Conservation (phyloP, 1,139 yeast species). For the Diutina mesorugosa region DNA sequence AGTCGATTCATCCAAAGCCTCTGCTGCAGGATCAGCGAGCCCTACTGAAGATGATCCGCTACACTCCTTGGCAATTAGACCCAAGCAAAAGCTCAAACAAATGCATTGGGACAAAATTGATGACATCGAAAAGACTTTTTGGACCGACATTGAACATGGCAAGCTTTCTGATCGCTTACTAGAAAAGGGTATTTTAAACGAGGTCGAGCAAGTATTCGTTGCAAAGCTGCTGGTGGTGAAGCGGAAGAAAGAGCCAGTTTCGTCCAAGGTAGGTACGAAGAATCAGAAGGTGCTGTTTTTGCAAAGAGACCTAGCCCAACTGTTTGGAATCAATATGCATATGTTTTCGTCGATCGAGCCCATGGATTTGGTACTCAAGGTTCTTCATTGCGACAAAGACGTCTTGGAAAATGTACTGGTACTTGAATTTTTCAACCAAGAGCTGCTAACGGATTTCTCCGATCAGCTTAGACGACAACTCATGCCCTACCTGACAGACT, state of each 20-base stretch:
- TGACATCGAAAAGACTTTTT: slow-evolving; percentile 60
- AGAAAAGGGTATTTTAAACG: slow-evolving; percentile 62
- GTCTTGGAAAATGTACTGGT: slow-evolving; percentile 58
- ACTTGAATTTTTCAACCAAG: slow-evolving; percentile 70
- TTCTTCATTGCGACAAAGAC: slow-evolving; percentile 61
- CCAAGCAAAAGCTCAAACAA: slow-evolving; percentile 66
- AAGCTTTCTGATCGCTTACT: slow-evolving; percentile 41
- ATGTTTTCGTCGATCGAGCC: slow-evolving; percentile 55
- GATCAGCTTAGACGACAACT: slow-evolving; percentile 51
- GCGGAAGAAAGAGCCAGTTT: slow-evolving; percentile 12
- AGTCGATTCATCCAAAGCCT: not conserved
- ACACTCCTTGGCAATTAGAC: slow-evolving; percentile 19
- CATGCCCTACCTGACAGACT: slow-evolving; percentile 58
- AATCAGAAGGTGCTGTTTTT: slow-evolving; percentile 42
- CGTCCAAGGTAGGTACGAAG: not conserved
- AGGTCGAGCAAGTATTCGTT: slow-evolving; percentile 68
- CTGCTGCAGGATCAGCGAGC: not conserved
- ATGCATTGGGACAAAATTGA: slow-evolving; percentile 91
- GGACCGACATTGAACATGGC: slow-evolving; percentile 49
- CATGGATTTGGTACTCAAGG: slow-evolving; percentile 48
- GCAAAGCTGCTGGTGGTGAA: slow-evolving; percentile 35
- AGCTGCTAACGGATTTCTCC: slow-evolving; percentile 61
- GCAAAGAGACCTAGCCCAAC: slow-evolving; percentile 68
- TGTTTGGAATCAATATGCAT: slow-evolving; percentile 86
- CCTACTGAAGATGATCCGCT: not conserved